A percentile compares a stretch with the other conserved stretches of the same genome.
Conservation (phyloP, 2,329 filamentous ascomycete species). For the Gliomastix tumulicola region DNA sequence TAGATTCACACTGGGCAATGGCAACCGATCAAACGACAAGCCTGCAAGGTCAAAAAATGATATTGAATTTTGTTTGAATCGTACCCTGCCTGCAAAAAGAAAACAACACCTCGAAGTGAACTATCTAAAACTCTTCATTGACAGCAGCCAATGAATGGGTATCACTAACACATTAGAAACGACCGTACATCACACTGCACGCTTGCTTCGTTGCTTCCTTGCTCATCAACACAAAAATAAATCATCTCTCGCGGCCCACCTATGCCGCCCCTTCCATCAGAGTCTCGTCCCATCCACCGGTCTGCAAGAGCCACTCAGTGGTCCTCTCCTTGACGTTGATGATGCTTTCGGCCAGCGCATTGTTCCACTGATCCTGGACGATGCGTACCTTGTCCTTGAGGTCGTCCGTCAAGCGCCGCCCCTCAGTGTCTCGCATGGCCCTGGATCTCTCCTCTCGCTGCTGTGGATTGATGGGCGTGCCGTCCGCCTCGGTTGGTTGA, state of each 20-base stretch:
- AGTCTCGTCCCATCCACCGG: conserved; percentile 84
- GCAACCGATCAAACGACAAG: too few relatives aligned
- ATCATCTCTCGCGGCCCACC: not conserved
- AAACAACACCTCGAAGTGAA: too few relatives aligned
- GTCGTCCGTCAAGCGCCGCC: conserved; percentile 68
- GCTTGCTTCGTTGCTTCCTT: too few relatives aligned
- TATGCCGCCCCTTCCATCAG: conserved; percentile 34
- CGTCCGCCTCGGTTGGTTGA: conserved; percentile 41
- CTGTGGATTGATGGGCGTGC: conserved; percentile 18
- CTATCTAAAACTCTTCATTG: too few relatives aligned
- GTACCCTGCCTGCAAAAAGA: too few relatives aligned
- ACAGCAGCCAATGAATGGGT: too few relatives aligned
- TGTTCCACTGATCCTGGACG: conserved; percentile 86
- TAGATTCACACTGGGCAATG: too few relatives aligned
- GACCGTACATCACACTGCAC: too few relatives aligned
- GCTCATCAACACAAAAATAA: not conserved
- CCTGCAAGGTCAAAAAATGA: too few relatives aligned
- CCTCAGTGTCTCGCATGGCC: conserved; percentile 59
- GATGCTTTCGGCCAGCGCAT: conserved; percentile 75
- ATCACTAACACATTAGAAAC: too few relatives aligned
- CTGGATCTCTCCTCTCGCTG: conserved; percentile 34
- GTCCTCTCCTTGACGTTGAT: conserved; percentile 68
- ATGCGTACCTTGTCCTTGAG: conserved; percentile 88
- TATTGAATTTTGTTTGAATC: too few relatives aligned
- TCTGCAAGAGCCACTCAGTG: conserved; percentile 63